Evolutionary conservation across 2,329 filamentous ascomycete species (phyloP).

Genomic region (Nemania serpens): DNA sequence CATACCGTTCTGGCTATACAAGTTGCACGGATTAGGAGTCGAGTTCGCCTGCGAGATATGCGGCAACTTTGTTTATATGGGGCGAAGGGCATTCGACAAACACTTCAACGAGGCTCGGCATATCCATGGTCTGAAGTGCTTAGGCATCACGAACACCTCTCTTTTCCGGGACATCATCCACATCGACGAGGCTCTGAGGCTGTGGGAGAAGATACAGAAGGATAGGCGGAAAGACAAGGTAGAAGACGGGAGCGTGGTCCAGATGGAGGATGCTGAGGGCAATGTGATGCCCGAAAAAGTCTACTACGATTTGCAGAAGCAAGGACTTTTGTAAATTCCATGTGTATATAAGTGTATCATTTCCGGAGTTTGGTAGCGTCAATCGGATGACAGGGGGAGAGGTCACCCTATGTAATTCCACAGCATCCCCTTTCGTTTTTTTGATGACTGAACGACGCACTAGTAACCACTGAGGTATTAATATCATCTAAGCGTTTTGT

Average conservation of each 20-base stretch:
- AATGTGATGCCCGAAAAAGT: slow-evolving; percentile 99
- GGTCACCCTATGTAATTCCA: too few species aligned
- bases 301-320: slow-evolving; percentile 92
- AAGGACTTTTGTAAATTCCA: slow-evolving; percentile 71
- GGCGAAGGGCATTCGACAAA: slow-evolving; percentile 93
- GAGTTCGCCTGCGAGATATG: slow-evolving; percentile 97
- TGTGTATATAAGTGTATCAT: slow-evolving; percentile 9
- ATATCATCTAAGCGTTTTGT: too few species aligned
- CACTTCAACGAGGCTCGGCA: slow-evolving; percentile 96
- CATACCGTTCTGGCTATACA: slow-evolving; percentile 98
- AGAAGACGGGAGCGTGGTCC: slow-evolving; percentile 82
- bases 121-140: slow-evolving; percentile 89
- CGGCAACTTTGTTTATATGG: slow-evolving; percentile 99
- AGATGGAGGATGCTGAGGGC: slow-evolving; percentile 97
- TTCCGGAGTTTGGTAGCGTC: background rate
- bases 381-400: too few species aligned
- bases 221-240: slow-evolving; percentile 80
- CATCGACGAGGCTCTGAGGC: slow-evolving; percentile 83
- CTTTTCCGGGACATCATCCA: slow-evolving; percentile 92
- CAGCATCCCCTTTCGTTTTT: too few species aligned
- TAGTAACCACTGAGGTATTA: too few species aligned
- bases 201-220: slow-evolving; percentile 92
- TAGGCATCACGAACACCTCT: slow-evolving; percentile 89
- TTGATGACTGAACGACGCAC: too few species aligned
- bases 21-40: slow-evolving; percentile 90